A percentile compares a stretch with the other conserved stretches of the same genome.
phyloP scores from a whole-genome alignment of 2,329 filamentous ascomycete genomes.

The Xylaria sp. region DNA sequence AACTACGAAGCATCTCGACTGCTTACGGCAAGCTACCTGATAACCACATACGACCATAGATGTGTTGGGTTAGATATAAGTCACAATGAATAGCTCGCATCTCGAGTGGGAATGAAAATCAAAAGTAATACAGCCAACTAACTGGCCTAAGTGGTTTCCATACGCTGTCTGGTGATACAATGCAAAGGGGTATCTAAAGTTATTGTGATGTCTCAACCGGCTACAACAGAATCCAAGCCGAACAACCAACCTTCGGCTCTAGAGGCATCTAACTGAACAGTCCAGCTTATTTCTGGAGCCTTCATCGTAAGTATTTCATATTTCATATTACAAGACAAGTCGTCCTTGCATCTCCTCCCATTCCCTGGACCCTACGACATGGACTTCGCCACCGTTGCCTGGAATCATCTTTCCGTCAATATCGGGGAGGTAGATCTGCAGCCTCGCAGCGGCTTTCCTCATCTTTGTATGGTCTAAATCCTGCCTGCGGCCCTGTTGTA shows the following conservation, averaged over 20 bases:
- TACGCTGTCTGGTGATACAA: constrained; percentile 25
- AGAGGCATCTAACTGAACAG: constrained; percentile 1
- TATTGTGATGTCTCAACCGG: constrained; percentile 1
- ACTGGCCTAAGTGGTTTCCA: constrained; percentile 7
- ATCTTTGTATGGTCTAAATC: constrained; percentile 38
- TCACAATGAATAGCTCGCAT: neutral
- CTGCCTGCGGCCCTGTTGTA: constrained; percentile 28
- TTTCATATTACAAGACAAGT: constrained; percentile 30
- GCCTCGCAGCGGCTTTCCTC: constrained; percentile 50
- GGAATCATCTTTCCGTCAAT: constrained; percentile 51
- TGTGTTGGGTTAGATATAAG: constrained; percentile 1
- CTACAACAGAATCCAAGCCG: neutral
- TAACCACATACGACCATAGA: neutral
- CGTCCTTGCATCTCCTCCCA: constrained; percentile 61
- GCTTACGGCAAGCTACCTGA: neutral
- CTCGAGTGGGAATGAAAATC: neutral
- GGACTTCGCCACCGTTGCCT: constrained; percentile 48
- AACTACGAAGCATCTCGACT: neutral
- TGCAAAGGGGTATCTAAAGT: constrained; percentile 32
- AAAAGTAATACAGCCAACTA: constrained; percentile 10
- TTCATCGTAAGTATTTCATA: constrained; percentile 1
- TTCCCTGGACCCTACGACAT: constrained; percentile 59
- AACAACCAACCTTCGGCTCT: neutral
- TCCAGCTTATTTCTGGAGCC: neutral
- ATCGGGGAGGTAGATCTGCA: constrained; percentile 58